A percentile compares a stretch with the other conserved stretches of the same genome.
Evolutionary conservation across 2,329 filamentous ascomycete genomes (phyloP).

Genomic region (Celoporthe dispersa): DNA sequence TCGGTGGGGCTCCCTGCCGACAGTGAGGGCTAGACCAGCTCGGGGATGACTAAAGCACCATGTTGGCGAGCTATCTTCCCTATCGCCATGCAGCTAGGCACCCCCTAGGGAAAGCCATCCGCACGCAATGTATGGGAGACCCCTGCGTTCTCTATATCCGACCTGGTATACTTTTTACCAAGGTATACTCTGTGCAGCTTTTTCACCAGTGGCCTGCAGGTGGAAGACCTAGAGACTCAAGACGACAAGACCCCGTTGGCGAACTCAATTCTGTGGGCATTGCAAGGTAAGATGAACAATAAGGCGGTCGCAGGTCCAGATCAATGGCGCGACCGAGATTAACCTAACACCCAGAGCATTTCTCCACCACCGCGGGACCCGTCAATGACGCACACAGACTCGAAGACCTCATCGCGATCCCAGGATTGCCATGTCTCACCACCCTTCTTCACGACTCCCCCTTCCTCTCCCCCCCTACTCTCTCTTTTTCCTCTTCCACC

Average conservation of each 20-base stretch:
- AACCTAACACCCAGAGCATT: constrained; percentile 1
- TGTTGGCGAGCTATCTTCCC: neutral
- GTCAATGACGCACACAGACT: constrained; percentile 2
- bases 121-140: neutral
- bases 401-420: neutral
- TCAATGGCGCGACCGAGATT: constrained; percentile 9
- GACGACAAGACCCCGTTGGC: neutral
- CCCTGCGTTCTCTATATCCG: neutral
- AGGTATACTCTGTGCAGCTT: neutral
- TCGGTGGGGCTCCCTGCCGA: constrained; percentile 8
- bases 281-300: neutral
- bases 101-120: neutral
- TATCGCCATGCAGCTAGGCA: neutral
- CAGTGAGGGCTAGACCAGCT: neutral
- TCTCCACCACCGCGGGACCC: constrained; percentile 1
- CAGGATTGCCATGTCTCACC: constrained; percentile 9
- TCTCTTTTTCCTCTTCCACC: neutral
- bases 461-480: neutral
- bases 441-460: neutral
- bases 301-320: neutral
- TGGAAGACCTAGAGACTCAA: neutral
- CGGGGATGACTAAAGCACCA: neutral
- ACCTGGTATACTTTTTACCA: neutral
- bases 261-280: constrained; percentile 2
- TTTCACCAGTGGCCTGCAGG: neutral